Evolutionary conservation across 2,329 filamentous ascomycete genomes (phyloP).

Genomic region (Apiospora kogelbergensis): DNA sequence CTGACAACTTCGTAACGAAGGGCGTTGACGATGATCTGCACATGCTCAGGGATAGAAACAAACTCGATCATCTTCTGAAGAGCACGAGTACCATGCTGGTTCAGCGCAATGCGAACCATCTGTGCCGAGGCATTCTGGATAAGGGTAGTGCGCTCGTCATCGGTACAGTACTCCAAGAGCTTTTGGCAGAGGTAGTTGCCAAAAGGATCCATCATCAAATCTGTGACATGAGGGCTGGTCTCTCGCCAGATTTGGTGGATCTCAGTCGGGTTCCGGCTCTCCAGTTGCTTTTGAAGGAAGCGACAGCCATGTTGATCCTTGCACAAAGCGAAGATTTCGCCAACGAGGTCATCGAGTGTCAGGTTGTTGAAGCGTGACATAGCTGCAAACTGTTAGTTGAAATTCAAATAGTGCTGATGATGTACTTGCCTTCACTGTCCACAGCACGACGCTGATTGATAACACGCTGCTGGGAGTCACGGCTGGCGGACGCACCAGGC

Average conservation of each 20-base stretch:
- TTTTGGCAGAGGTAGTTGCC: conserved; percentile 99
- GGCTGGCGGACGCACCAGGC: conserved; percentile 48
- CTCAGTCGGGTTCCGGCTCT: conserved; percentile 80
- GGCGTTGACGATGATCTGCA: conserved; percentile 82
- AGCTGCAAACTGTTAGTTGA: conserved; percentile 41
- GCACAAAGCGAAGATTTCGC: conserved; percentile 86
- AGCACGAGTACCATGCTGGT: conserved; percentile 94
- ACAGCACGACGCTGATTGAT: conserved; percentile 74
- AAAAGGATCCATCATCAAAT: conserved; percentile 98
- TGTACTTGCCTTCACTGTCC: conserved; percentile 64
- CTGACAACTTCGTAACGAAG: conserved; percentile 84
- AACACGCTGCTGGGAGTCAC: conserved; percentile 74
- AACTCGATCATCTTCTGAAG: conserved; percentile 99
- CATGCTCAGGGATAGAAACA: conserved; percentile 82
- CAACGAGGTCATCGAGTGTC: conserved; percentile 75
- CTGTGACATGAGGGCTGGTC: conserved; percentile 89
- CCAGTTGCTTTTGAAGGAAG: conserved; percentile 94
- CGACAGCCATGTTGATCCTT: conserved; percentile 98
- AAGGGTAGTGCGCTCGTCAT: conserved; percentile 89
- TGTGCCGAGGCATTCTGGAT: conserved; percentile 87
- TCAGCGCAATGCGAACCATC: conserved; percentile 90
- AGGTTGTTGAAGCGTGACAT: conserved; percentile 84
- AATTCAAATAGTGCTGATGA: background rate
- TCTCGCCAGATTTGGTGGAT: conserved; percentile 93
- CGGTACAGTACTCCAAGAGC: conserved; percentile 90